Conservation (phyloP, 1,284 basidiomycete genomes). For the Chalciporus piperatoides region DNA sequence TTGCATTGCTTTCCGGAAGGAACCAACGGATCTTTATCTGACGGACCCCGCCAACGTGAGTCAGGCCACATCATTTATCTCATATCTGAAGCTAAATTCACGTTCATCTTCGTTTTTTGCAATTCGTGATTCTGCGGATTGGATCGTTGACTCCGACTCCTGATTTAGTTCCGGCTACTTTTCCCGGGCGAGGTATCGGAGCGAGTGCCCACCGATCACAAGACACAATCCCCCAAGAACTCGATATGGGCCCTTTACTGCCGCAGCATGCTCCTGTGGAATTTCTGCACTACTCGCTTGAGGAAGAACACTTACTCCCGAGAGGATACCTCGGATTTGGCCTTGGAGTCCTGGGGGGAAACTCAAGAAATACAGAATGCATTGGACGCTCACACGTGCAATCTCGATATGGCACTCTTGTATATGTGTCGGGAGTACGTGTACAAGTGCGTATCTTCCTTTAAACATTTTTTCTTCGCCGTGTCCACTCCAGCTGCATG, state of each 20-base stretch:
- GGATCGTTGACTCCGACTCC: constrained; percentile 11
- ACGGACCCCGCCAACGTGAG: constrained; percentile 63
- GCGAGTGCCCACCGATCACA: constrained; percentile 40
- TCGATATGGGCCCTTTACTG: constrained; percentile 76
- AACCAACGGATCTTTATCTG: constrained; percentile 52
- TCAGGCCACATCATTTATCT: constrained; percentile 10
- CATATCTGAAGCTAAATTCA: constrained; percentile 11
- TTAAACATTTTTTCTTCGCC: constrained; percentile 4
- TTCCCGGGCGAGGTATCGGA: constrained; percentile 63
- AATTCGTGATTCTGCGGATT: constrained; percentile 3
- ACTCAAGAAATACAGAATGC: constrained; percentile 60
- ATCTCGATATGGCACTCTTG: constrained; percentile 59
- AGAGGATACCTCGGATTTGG: constrained; percentile 55
- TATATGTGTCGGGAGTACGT: constrained; percentile 70
- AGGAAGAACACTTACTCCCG: constrained; percentile 40
- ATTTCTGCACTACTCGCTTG: constrained; percentile 55
- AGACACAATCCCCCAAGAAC: constrained; percentile 55
- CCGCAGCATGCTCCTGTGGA: constrained; percentile 75
- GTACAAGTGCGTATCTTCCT: constrained; percentile 57
- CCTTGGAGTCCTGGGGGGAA: constrained; percentile 59
- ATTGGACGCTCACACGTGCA: constrained; percentile 63
- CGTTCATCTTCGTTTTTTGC: constrained; percentile 25
- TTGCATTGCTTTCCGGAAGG: constrained; percentile 58
- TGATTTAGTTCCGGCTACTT: constrained; percentile 47
- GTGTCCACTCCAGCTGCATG: constrained; percentile 13